Conservation (phyloP, 164 flowering plant species). For the Houttuynia cordata region DNA sequence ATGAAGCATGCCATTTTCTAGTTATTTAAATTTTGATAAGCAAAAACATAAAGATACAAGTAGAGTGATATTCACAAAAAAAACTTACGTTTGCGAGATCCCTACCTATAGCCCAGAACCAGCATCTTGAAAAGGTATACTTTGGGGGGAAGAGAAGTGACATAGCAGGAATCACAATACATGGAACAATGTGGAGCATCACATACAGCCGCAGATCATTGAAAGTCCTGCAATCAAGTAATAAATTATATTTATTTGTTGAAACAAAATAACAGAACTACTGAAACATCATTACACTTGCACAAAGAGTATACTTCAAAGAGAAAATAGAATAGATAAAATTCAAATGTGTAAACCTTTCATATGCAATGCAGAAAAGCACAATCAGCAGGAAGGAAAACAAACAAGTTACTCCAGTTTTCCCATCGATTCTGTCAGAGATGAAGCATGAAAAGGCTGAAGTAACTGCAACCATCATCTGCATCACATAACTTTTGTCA, state of each 20-base stretch:
- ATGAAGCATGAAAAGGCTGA: conserved; percentile 31
- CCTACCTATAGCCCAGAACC: conserved; percentile 43
- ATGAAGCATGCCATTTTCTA: no score
- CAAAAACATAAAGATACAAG: neutral
- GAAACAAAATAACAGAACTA: neutral
- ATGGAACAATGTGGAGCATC: conserved; percentile 37
- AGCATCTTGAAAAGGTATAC: conserved; percentile 42
- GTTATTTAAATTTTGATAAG: neutral
- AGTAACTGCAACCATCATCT: conserved; percentile 42
- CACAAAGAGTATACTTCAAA: neutral
- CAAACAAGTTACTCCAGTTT: conserved; percentile 31
- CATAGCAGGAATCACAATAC: conserved; percentile 26
- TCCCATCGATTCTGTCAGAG: conserved; percentile 33
- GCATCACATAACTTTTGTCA: conserved; percentile 12
- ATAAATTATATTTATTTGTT: neutral
- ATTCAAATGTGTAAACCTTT: conserved; percentile 19
- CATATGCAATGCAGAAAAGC: conserved; percentile 24
- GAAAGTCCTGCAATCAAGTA: conserved; percentile 44
- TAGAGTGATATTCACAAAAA: neutral
- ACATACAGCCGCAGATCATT: conserved; percentile 43
- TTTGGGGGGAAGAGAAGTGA: conserved; percentile 29
- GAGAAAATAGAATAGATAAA: neutral
- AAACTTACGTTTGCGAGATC: neutral
- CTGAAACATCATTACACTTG: neutral
- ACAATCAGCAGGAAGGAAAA: conserved; percentile 21